phyloP scores from a whole-genome alignment of 2,329 filamentous ascomycete species.

The Cyphellophora europaea region DNA sequence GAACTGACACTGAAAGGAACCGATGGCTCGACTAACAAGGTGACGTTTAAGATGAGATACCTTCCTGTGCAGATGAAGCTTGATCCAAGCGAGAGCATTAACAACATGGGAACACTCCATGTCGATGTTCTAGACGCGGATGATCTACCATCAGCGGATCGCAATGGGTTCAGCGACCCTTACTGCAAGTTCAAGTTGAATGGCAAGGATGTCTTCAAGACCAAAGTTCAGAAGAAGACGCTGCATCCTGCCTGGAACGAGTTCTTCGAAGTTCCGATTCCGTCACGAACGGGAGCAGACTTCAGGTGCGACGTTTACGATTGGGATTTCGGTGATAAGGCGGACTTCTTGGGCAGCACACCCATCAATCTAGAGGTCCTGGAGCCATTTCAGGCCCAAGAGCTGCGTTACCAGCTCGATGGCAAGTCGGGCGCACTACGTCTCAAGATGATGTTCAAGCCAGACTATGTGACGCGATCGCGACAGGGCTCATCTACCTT shows the following conservation, averaged over 20 bases:
- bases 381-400: conserved; percentile 75
- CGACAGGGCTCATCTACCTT: conserved; percentile 90
- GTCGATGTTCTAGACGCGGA: conserved; percentile 84
- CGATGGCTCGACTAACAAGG: conserved; percentile 64
- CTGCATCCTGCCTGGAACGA: conserved; percentile 94
- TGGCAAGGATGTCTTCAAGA: conserved; percentile 85
- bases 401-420: conserved; percentile 66
- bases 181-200: conserved; percentile 93
- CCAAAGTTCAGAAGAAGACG: conserved; percentile 93
- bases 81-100: conserved; percentile 92
- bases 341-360: conserved; percentile 75
- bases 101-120: conserved; percentile 92
- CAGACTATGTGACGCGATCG: conserved; percentile 77
- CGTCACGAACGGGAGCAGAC: conserved; percentile 74
- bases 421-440: conserved; percentile 81
- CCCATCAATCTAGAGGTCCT: conserved; percentile 67
- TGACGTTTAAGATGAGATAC: conserved; percentile 90
- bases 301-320: conserved; percentile 82
- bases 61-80: conserved; percentile 90
- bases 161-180: conserved; percentile 93
- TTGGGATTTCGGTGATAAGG: conserved; percentile 94
- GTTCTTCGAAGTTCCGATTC: conserved; percentile 75
- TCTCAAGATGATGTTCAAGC: conserved; percentile 81
- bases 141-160: conserved; percentile 85
- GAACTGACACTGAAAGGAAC: conserved; percentile 69